Evolutionary conservation across 352 stramenopile species (phyloP).

Genomic region (Pythium plurisporium): DNA sequence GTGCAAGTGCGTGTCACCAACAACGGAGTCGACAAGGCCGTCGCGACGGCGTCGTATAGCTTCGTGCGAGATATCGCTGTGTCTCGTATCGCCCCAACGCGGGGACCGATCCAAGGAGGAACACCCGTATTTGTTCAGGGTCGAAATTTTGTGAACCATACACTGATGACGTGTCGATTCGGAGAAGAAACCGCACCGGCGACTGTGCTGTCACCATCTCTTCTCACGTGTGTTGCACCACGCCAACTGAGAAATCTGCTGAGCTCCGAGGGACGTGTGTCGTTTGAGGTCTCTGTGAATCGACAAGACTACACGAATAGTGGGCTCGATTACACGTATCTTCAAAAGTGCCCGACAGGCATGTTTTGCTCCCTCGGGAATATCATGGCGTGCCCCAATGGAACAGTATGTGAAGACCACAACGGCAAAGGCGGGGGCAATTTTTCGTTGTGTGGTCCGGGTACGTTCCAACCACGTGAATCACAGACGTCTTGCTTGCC

Average conservation of each 20-base stretch:
- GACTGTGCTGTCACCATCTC: constrained; percentile 69
- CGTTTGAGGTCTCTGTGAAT: constrained; percentile 85
- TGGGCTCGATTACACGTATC: constrained; percentile 68
- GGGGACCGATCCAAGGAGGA: constrained; percentile 70
- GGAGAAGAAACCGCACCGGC: constrained; percentile 56
- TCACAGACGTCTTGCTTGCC: constrained; percentile 74
- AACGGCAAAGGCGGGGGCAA: constrained; percentile 51
- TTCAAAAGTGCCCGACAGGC: constrained; percentile 50
- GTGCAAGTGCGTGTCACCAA: constrained; percentile 75
- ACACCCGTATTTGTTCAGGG: constrained; percentile 90
- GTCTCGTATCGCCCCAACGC: constrained; percentile 58
- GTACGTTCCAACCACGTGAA: constrained; percentile 90
- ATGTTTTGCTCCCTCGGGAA: constrained; percentile 56
- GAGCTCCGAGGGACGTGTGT: constrained; percentile 39
- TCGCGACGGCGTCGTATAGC: constrained; percentile 41
- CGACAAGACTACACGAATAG: constrained; percentile 78
- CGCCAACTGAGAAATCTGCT: constrained; percentile 49
- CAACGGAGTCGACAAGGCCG: constrained; percentile 74
- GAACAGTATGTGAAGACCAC: constrained; percentile 60
- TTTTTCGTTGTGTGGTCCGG: constrained; percentile 92
- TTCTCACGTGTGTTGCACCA: constrained; percentile 81
- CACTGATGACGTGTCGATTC: constrained; percentile 86
- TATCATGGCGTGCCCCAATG: constrained; percentile 81
- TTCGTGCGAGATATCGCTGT: constrained; percentile 88
- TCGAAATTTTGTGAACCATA: constrained; percentile 92